Conservation (phyloP, 805 yeast species). For the Limtongia smithiae region DNA sequence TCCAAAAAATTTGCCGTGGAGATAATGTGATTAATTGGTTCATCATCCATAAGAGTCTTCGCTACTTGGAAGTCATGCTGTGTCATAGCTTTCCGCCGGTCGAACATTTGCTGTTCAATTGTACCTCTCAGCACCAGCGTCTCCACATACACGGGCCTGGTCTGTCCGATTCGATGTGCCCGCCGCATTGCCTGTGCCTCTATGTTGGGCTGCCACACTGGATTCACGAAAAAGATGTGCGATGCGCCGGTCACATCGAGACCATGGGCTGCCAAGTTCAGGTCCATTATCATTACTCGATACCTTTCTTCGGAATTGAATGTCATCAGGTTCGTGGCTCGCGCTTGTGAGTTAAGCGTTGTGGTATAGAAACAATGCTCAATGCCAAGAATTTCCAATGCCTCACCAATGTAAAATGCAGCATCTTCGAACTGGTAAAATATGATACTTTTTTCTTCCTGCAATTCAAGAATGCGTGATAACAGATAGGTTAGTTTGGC, state of each 20-base stretch:
- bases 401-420: constrained; percentile 64
- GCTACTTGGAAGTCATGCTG: constrained; percentile 21
- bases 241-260: constrained; percentile 66
- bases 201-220: constrained; percentile 64
- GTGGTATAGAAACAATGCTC: constrained; percentile 63
- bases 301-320: constrained; percentile 50
- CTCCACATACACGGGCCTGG: constrained; percentile 60
- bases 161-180: constrained; percentile 74
- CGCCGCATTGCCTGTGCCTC: constrained; percentile 77
- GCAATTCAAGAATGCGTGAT: constrained; percentile 51
- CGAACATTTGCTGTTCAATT: constrained; percentile 65
- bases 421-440: constrained; percentile 70
- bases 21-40: constrained; percentile 13
- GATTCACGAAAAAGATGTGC: constrained; percentile 64
- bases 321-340: constrained; percentile 51
- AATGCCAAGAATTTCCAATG: constrained; percentile 58
- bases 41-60: constrained; percentile 26
- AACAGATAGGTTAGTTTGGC: constrained; percentile 60
- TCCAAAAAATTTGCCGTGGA: constrained; percentile 16
- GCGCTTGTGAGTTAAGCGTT: constrained; percentile 47
- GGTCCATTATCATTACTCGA: constrained; percentile 59
- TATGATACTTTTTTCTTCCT: constrained; percentile 51
- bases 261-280: constrained; percentile 66
- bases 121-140: constrained; percentile 61
- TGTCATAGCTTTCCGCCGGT: constrained; percentile 25